phyloP scores from a whole-genome alignment of 495 filamentous ascomycete genomes.

The Hypomontagnella monticulosa region DNA sequence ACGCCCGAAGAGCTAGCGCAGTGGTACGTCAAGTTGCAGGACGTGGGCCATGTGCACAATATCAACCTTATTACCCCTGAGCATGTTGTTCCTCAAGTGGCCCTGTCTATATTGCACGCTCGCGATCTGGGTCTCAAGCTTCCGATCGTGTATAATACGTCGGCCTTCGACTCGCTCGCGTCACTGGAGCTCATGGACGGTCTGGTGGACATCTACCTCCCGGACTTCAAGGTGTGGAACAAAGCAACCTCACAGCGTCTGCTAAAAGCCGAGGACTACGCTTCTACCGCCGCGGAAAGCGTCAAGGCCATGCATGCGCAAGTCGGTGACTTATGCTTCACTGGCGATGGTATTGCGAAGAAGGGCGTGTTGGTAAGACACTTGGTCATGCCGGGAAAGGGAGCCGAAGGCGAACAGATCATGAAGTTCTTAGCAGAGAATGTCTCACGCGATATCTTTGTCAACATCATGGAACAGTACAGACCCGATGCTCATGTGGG shows the following conservation, averaged over 20 bases:
- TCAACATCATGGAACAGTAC: constrained; percentile 84
- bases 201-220: constrained; percentile 79
- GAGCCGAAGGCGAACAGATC: constrained; percentile 72
- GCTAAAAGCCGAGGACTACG: constrained; percentile 78
- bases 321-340: constrained; percentile 81
- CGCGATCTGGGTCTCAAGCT: constrained; percentile 69
- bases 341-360: constrained; percentile 77
- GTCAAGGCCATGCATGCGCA: constrained; percentile 79
- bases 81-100: constrained; percentile 81
- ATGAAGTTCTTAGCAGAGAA: constrained; percentile 74
- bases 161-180: constrained; percentile 74
- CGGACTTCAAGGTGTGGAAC: constrained; percentile 83
- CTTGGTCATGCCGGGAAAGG: constrained; percentile 80
- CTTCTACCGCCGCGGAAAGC: constrained; percentile 71
- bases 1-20: constrained; percentile 78
- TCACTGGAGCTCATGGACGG: constrained; percentile 75
- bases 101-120: constrained; percentile 73
- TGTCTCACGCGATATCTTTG: constrained; percentile 73
- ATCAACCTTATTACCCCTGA: constrained; percentile 80
- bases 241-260: constrained; percentile 68
- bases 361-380: constrained; percentile 76
- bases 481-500: constrained; percentile 79
- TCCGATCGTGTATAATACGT: constrained; percentile 83
- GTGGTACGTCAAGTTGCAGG: constrained; percentile 81
- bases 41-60: constrained; percentile 76